These are phyloP conservation scores for Neoascochyta sp. DNA, from an alignment of 2,329 filamentous ascomycete genomes.

Conservation along the genomic window DNA sequence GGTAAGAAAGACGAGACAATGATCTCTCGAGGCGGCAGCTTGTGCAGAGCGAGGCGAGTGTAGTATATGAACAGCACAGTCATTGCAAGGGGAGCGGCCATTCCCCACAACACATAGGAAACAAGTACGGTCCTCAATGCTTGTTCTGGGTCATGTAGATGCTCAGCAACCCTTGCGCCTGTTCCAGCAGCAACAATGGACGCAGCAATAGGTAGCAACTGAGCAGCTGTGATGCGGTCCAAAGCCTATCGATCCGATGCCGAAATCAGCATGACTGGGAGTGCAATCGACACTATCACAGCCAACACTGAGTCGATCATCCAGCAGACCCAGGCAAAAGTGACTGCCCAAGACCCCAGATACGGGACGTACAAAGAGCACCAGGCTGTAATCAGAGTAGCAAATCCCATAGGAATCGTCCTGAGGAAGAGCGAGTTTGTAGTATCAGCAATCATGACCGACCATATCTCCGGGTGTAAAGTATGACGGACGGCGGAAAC, in stretches of 20 bases:
- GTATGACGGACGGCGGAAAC: constrained; percentile 60
- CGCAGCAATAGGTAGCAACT: constrained; percentile 64
- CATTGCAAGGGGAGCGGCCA: constrained; percentile 59
- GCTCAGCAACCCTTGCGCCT: constrained; percentile 61
- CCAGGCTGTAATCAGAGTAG: constrained; percentile 65
- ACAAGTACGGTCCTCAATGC: constrained; percentile 61
- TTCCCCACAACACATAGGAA: constrained; percentile 67
- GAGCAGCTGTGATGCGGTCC: constrained; percentile 58
- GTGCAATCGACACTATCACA: constrained; percentile 40
- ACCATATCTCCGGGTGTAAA: constrained; percentile 63
- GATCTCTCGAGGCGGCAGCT: constrained; percentile 62
- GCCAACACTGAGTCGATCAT: constrained; percentile 48
- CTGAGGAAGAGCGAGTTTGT: constrained; percentile 65
- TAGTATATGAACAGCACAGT: constrained; percentile 66
- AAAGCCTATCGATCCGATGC: constrained; percentile 26
- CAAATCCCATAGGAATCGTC: constrained; percentile 65
- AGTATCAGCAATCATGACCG: constrained; percentile 62
- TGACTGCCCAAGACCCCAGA: constrained; percentile 58
- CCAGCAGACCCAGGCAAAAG: constrained; percentile 49
- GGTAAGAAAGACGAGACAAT: constrained; percentile 67
- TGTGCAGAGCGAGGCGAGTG: constrained; percentile 63
- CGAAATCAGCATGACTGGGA: constrained; percentile 57
- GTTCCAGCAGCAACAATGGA: constrained; percentile 63
- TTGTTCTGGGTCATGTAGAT: constrained; percentile 53
- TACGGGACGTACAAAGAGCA: constrained; percentile 56